Evolutionary conservation across 2,329 filamentous ascomycete species (phyloP), one percentile per base, ranked within the genome.

Genomic region (Fusarium redolens): DNA sequence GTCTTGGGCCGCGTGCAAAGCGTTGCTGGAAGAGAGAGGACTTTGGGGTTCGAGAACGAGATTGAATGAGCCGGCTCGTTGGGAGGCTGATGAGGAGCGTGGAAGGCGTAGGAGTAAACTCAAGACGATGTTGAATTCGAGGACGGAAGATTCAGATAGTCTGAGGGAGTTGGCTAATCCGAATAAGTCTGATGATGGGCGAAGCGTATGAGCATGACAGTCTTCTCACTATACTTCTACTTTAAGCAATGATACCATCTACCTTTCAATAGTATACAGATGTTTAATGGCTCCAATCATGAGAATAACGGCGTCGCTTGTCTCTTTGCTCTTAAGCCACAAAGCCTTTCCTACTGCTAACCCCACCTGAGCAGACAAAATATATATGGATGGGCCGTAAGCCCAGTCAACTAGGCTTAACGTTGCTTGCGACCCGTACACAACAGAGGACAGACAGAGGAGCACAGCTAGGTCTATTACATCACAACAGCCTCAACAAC

Each of bases 201-300:
- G 10, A 20, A 66, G n/a, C 10, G 33, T 66, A 12, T 65, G 11
- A 57, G 2, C 3, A n/a, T 13, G n/a, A 14, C 2, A 3, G 5
- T 4, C 4, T 25, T 25, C 22, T 6, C 0, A 30, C 0, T 6
- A 15, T 6, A 1, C 7, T 7, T 47, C 17, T 47, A 15, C 30
- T 13, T 17, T 1, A 9, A 56, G 38, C 2, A 56, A 47, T 17
- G 17, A 47, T 28, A n/a, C 13, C 10, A 35, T 18, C 13, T 20
- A n/a, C 7, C 10, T 15, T n/a, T 9, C 1, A 9, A n/a, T 11
- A 14, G 15, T 11, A 11, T 13, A 13, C 22, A 17, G 13, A 54
- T 5, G 8, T 30, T 13, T 10, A 5, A 28, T 28, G 1, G 11
- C 4, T 5, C 1, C 5, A 18, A 0, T 14, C 2, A 18, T 22